These are phyloP conservation scores for Xanthoconium stramineum DNA, from an alignment of 768 basidiomycete species.

Conservation along the genomic window DNA sequence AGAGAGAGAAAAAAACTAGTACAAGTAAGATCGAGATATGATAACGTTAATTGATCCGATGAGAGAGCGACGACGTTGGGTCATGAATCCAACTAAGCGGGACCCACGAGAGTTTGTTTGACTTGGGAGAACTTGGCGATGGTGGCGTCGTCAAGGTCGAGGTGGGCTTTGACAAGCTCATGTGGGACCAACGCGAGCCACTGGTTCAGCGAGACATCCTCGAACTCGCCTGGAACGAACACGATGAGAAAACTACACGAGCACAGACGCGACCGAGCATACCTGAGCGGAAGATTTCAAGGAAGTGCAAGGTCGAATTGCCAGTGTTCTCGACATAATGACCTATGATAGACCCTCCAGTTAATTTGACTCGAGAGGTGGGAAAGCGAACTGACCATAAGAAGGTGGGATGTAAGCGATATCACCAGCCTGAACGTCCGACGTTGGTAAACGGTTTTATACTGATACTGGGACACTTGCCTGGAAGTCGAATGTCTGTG, in stretches of 20 bases:
- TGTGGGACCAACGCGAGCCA: slow-evolving; percentile 64
- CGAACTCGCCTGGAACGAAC: slow-evolving; percentile 37
- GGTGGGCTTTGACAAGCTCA: slow-evolving; percentile 57
- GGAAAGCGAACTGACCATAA: slow-evolving; percentile 16
- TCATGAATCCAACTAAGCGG: slow-evolving; percentile 1
- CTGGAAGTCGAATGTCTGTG: slow-evolving; percentile 46
- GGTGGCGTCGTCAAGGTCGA: slow-evolving; percentile 50
- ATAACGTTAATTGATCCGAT: neutral
- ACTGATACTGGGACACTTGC: slow-evolving; percentile 9
- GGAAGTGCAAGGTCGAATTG: slow-evolving; percentile 51
- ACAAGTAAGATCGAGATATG: slow-evolving; percentile 9
- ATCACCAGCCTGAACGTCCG: slow-evolving; percentile 30
- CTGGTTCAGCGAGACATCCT: slow-evolving; percentile 56
- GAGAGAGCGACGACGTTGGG: too few relatives aligned
- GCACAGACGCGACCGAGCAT: neutral
- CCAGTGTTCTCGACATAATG: slow-evolving; percentile 71
- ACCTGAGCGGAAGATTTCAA: slow-evolving; percentile 64
- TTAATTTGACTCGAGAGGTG: neutral
- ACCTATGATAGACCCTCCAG: slow-evolving; percentile 31
- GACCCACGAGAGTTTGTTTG: slow-evolving; percentile 49
- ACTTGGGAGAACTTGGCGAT: slow-evolving; percentile 48
- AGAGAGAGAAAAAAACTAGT: slow-evolving; percentile 5
- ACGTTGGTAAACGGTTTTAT: neutral
- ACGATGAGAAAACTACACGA: neutral
- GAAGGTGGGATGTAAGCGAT: slow-evolving; percentile 25